Evolutionary conservation across 306 rosid species (phyloP).

Genomic region (Alnus rubra): DNA sequence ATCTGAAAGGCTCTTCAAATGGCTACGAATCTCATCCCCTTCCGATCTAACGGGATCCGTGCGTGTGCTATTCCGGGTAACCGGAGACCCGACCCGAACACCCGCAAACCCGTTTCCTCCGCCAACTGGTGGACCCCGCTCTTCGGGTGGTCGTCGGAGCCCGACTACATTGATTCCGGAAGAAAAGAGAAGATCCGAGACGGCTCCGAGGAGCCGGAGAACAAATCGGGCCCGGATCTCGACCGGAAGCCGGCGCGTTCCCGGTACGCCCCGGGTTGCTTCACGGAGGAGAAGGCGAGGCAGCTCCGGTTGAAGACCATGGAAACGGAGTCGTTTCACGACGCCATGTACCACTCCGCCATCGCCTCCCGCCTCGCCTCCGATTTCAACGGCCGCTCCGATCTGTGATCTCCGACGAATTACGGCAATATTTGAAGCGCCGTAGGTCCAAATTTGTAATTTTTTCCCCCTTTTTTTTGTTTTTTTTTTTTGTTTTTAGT

Average conservation of each 20-base stretch:
- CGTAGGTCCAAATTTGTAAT: not conserved
- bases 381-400: conserved; percentile 58
- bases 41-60: conserved; percentile 36
- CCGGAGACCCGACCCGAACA: conserved; percentile 34
- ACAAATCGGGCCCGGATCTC: conserved; percentile 10
- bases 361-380: conserved; percentile 91
- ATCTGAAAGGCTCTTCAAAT: conserved; percentile 21
- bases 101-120: conserved; percentile 38
- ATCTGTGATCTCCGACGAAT: conserved; percentile 32
- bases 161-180: conserved; percentile 69
- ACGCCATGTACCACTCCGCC: conserved; percentile 91
- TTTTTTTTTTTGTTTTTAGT: not conserved
- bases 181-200: conserved; percentile 20
- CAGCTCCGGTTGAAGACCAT: conserved; percentile 68
- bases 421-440: not conserved
- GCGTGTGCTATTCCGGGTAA: conserved; percentile 45
- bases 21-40: conserved; percentile 51
- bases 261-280: conserved; percentile 63
- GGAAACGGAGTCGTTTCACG: conserved; percentile 67
- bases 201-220: conserved; percentile 14
- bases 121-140: conserved; percentile 85
- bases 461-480: not conserved
- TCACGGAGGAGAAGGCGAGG: conserved; percentile 89
- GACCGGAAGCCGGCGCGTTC: conserved; percentile 30
- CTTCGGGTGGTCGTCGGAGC: conserved; percentile 77